These are phyloP conservation scores for Auricularia heimuer DNA, from an alignment of 768 basidiomycete species.

Conservation along the genomic window DNA sequence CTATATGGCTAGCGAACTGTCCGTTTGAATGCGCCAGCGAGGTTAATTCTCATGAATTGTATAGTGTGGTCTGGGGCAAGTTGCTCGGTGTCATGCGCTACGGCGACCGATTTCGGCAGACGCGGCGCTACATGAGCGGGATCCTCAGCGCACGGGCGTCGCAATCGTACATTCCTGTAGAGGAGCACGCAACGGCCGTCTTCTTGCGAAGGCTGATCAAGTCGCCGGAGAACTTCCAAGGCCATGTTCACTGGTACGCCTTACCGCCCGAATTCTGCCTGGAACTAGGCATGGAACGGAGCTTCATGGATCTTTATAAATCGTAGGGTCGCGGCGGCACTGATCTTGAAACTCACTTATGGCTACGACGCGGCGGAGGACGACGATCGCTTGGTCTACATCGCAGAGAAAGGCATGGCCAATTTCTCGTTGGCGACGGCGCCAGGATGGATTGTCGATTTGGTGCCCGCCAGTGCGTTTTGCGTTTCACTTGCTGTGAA, in stretches of 20 bases:
- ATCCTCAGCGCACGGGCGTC: not conserved
- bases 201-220: not conserved
- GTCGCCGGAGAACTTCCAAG: not conserved
- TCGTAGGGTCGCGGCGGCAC: not conserved
- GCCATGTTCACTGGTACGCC: not conserved
- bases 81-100: not conserved
- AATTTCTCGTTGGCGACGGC: not conserved
- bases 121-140: not conserved
- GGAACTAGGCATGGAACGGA: not conserved
- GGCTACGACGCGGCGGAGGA: slow-evolving; percentile 14
- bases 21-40: not conserved
- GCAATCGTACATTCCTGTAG: not conserved
- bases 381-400: slow-evolving; percentile 9
- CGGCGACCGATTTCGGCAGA: not conserved
- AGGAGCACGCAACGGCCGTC: not conserved
- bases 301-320: not conserved
- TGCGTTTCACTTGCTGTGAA: too few relatives aligned
- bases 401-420: slow-evolving; percentile 3
- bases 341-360: slow-evolving; percentile 10
- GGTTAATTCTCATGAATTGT: not conserved
- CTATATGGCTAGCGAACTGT: not conserved
- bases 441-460: slow-evolving; percentile 5
- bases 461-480: not conserved
- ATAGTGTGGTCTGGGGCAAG: not conserved
- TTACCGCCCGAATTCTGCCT: not conserved